phyloP scores from a whole-genome alignment of 2,329 filamentous ascomycete species.

The Arthrocladium fulminans region DNA sequence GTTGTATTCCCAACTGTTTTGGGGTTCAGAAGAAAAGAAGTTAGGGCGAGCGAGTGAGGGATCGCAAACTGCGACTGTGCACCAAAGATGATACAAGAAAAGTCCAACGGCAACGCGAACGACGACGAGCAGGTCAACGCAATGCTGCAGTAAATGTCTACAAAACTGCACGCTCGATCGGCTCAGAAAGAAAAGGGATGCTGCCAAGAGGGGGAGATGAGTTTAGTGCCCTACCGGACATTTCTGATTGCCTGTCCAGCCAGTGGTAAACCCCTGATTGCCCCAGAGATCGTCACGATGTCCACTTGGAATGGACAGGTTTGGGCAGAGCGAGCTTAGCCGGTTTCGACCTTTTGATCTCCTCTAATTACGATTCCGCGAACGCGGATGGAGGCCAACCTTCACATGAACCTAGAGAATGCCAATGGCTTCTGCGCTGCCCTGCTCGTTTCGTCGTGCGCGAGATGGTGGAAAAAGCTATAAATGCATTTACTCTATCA shows the following conservation, averaged over 20 bases:
- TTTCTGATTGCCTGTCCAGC: conserved; percentile 3
- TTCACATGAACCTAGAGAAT: no score
- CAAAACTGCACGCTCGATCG: conserved; percentile 4
- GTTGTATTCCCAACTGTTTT: background rate
- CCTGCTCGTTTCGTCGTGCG: no score
- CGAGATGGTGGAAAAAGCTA: no score
- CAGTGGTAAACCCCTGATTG: background rate
- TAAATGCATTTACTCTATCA: no score
- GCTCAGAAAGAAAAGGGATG: conserved; percentile 8
- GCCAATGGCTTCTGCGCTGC: background rate
- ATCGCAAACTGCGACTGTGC: background rate
- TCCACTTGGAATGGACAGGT: background rate
- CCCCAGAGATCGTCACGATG: conserved; percentile 3
- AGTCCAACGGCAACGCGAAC: background rate
- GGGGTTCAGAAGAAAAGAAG: background rate
- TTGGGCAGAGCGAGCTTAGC: background rate
- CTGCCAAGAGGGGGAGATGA: background rate
- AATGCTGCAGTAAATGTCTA: background rate
- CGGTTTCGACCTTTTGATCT: background rate
- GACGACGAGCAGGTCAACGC: conserved; percentile 1
- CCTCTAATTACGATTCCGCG: no score
- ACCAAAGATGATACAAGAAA: background rate
- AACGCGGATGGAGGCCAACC: no score
- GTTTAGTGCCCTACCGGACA: conserved; percentile 1
- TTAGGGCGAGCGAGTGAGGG: conserved; percentile 3